Base-by-base conservation (phyloP, 1,284 basidiomycete genomes). In the Entoloma clypeatum region DNA sequence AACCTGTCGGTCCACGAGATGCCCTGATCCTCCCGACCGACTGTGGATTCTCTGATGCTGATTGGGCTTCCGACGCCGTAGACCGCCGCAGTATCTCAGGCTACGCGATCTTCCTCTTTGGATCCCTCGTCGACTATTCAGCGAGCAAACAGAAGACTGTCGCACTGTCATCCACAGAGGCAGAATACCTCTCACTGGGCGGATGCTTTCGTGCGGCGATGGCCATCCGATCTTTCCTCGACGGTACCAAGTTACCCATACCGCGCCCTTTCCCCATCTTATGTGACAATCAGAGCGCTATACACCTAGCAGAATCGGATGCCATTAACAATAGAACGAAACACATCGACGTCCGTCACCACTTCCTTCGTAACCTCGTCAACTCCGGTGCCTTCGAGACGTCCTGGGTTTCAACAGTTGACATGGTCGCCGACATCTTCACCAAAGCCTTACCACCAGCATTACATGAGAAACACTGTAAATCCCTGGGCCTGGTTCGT, bases 141-240 rank as follows among this genome's bases (percentile, higher is more conserved):
- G 62, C 58, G 6, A 58, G 58, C 24, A 54, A 63, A 8, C 72
- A 76, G 48, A 5, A 45, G 0, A 50, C 60, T 6, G 59, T 68
- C 14, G 53, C 70, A 0, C 47, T 59, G 2, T 74, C 72, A 2
- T 66, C 66, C 1, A 64, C 61, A 0, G 68, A 72, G 43, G 63
- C 69, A 2, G 69, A 74, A 48, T 71, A 66, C 44, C 53, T 71
- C 33, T 65, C 65, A 2, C 60, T 8, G 49, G 57, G 48, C 62
- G 13, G 55, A 61, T 0, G 55, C 53, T 2, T 54, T 54, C 18
- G 68, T 74, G 39, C 48, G 58, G 2, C 16, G 62, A 0, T 74
- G 66, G 68, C 47, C n/a, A n/a, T 73, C 4, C 38, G 52, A 9
- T 54, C 59, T 25, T 43, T 67, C 9, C 44, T 67, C 24, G 27